phyloP scores from a whole-genome alignment of 2,329 filamentous ascomycete genomes.

The Ophiostoma australiae region DNA sequence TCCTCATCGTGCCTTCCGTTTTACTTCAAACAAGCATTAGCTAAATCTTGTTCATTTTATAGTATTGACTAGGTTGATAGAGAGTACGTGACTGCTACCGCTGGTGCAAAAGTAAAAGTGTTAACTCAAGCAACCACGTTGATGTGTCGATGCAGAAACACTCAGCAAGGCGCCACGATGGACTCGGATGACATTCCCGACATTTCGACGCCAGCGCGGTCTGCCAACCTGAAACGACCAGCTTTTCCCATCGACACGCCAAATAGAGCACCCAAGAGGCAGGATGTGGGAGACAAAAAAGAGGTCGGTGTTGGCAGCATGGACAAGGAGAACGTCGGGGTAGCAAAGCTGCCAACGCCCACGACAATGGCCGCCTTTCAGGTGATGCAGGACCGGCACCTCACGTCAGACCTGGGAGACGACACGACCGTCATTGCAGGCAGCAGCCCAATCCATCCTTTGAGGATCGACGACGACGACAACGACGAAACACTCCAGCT shows the following conservation, averaged over 20 bases:
- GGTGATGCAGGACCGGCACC: background rate
- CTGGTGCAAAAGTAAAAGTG: no score
- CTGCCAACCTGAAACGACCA: background rate
- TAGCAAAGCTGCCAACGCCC: background rate
- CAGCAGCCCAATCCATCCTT: background rate
- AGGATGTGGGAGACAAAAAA: background rate
- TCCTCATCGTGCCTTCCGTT: background rate
- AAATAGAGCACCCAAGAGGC: background rate
- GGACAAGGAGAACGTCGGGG: background rate
- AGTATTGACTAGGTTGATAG: no score
- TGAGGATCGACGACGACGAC: background rate
- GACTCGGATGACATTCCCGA: background rate
- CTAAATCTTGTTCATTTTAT: no score
- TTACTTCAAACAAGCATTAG: background rate
- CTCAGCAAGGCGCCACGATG: background rate
- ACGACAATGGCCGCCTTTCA: background rate
- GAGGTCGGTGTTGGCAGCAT: background rate
- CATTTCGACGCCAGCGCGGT: background rate
- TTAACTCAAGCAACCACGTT: background rate
- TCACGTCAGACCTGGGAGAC: background rate
- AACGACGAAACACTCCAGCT: background rate
- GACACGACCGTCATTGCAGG: background rate
- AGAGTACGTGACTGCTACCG: no score
- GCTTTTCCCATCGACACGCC: background rate
- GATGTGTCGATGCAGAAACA: background rate